These are phyloP conservation scores for Guyanaporus albipodus DNA, from an alignment of 768 basidiomycete genomes.

Conservation along the genomic window DNA sequence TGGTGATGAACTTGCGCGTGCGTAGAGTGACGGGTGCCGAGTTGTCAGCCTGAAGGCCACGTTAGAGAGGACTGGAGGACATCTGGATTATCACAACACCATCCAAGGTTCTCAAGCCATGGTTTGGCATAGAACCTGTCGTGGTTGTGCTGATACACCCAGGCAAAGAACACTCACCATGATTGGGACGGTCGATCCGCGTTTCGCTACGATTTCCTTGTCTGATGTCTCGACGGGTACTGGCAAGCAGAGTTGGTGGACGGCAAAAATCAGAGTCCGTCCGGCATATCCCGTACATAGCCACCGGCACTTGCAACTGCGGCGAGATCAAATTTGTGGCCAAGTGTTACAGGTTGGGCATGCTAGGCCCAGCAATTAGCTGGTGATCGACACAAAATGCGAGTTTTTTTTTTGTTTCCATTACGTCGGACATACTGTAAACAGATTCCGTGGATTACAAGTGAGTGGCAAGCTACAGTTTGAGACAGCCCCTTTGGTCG, in stretches of 20 bases:
- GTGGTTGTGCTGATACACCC: background rate
- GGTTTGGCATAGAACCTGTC: slow-evolving; percentile 8
- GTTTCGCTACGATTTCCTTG: slow-evolving; percentile 22
- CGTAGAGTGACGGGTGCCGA: slow-evolving; percentile 90
- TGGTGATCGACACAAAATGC: no score
- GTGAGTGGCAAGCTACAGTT: slow-evolving; percentile 5
- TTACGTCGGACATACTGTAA: no score
- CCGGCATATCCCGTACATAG: slow-evolving; percentile 44
- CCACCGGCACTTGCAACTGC: no score
- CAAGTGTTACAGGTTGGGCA: no score
- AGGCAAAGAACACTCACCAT: slow-evolving; percentile 35
- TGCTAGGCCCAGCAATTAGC: no score
- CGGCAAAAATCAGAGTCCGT: slow-evolving; percentile 26
- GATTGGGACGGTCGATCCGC: slow-evolving; percentile 21
- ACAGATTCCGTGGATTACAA: background rate
- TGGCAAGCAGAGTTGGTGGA: background rate
- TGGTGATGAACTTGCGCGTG: slow-evolving; percentile 99
- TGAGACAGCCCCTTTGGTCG: slow-evolving; percentile 13
- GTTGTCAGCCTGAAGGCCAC: slow-evolving; percentile 57
- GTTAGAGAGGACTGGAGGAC: slow-evolving; percentile 16
- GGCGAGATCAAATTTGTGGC: no score
- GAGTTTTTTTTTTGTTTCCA: no score
- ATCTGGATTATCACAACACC: slow-evolving; percentile 20
- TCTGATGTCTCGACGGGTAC: slow-evolving; percentile 27
- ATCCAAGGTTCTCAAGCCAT: slow-evolving; percentile 24